Conservation (phyloP, 1,139 yeast species). For the Yamadazyma blattariae region DNA sequence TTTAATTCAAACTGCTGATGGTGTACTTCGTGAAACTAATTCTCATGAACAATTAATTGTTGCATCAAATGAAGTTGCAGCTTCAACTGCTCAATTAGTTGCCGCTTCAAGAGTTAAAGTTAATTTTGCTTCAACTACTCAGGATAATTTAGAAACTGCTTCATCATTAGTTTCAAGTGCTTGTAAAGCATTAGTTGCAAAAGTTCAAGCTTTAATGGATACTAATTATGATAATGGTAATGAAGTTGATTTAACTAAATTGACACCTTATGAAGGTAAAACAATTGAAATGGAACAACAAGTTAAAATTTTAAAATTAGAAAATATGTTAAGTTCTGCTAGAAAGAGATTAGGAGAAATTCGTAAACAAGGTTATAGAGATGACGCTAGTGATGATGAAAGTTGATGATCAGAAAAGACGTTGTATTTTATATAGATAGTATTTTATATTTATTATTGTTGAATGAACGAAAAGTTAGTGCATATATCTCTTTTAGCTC, state of each 20-base stretch:
- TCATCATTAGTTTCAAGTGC: conserved; percentile 70
- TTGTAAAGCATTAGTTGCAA: conserved; percentile 66
- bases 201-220: conserved; percentile 62
- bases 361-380: conserved; percentile 69
- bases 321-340: conserved; percentile 67
- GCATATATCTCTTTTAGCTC: no score
- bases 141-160: conserved; percentile 69
- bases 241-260: conserved; percentile 63
- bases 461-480: background rate
- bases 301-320: conserved; percentile 82
- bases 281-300: conserved; percentile 93
- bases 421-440: background rate
- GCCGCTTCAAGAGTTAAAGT: conserved; percentile 92
- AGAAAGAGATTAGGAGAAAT: conserved; percentile 84
- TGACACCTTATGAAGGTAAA: conserved; percentile 79
- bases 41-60: conserved; percentile 85
- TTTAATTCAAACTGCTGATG: conserved; percentile 82
- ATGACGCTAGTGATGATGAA: conserved; percentile 54
- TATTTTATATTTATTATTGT: background rate
- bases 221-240: conserved; percentile 37
- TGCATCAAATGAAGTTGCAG: conserved; percentile 89
- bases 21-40: conserved; percentile 61
- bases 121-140: conserved; percentile 71
- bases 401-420: conserved; percentile 9
- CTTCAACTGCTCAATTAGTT: conserved; percentile 89